Base-by-base conservation (phyloP, 495 filamentous ascomycete genomes). In the Daldinia bambusicola region DNA sequence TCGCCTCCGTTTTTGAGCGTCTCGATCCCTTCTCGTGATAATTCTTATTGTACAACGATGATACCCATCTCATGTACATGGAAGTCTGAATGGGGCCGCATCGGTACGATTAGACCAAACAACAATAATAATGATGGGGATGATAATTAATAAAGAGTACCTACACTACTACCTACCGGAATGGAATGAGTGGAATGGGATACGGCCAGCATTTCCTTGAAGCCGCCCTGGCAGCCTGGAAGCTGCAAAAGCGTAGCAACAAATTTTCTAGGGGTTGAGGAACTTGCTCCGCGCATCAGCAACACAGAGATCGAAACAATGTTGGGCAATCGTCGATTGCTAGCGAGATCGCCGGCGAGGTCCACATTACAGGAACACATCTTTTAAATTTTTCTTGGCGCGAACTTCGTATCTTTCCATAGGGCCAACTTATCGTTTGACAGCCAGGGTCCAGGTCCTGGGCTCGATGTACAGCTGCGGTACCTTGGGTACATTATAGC, bases 241-340 rank as follows among this genome's bases (percentile, higher is more conserved):
- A 56, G 50, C 69, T 72, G 64, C 63, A 67, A 67, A 67, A 64
- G 20, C 32, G 69, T 63, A 14, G 63, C 34, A 63, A 26, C 60
- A 61, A 67, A 64, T 57, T 65, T 64, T 68, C 60, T 50, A 63
- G 52, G 57, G 69, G 60, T 50, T 59, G 22, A 58, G 61, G 60
- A 67, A 48, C 38, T 20, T 52, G 50, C 59, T 67, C 59, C 69
- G 63, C 52, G 40, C 61, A 62, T 66, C 65, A 61, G 61, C 65
- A 62, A 62, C 70, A 73, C 65, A 66, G 66, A 73, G 70, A 73
- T 73, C 70, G 57, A 16, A 61, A 72, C 55, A 61, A 69, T 72
- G 61, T 68, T 61, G 50, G 61, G 61, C 70, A 72, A 72, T 72
- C 70, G 70, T 61, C 61, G 65, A 69, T 71, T 52, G 31, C 30